Base-by-base conservation (phyloP, 108 stramenopile species). In the Nitzschia putrida region DNA sequence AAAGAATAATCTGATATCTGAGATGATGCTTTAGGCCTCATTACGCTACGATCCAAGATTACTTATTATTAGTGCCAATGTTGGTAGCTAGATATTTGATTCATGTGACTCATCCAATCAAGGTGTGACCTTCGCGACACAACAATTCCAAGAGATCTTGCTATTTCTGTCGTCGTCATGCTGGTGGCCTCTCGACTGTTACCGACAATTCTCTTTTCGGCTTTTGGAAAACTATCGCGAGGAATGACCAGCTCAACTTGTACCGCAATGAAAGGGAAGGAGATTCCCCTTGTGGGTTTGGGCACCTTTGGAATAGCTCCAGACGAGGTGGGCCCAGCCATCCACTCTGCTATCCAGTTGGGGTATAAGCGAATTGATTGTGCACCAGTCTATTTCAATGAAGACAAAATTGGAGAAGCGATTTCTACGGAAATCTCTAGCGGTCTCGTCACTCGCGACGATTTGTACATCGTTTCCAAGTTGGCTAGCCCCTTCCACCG, bases 391-490 rank as follows among this genome's bases (percentile, higher is more conserved):
- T 91, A 91, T 42, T 88, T 86, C 26, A 91, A 91, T 58, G 90
- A 91, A 66, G 82, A 79, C 42, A 68, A 73, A 51, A 77, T 91
- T 23, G 89, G 89, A 7, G 87, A 88, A 79, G 87, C 83, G 3
- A 72, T 91, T 23, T 61, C 75, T 20, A 55, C 69, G 23, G 56
- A 57, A 37, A 65, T 24, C 16, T 21, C 69, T 20, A 61, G 50
- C 71, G 70, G 50, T 69, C 40, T 24, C 20, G 67, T 85, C 11
- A 47, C 54, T 14, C 67, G 90, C 29, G 61, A 84, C 26, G 95
- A 96, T 55, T 71, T 94, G 22, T 96, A 81, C 47, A 77, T 96
- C 23, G 88, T 88, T 9, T 92, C 91, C 22, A 96, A 96, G 64
- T 73, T 96, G 20, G 86, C 91, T 24, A 77, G 82, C 67, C 89